Conservation (phyloP, 2,329 filamentous ascomycete species). For the Diaporthe sp. region DNA sequence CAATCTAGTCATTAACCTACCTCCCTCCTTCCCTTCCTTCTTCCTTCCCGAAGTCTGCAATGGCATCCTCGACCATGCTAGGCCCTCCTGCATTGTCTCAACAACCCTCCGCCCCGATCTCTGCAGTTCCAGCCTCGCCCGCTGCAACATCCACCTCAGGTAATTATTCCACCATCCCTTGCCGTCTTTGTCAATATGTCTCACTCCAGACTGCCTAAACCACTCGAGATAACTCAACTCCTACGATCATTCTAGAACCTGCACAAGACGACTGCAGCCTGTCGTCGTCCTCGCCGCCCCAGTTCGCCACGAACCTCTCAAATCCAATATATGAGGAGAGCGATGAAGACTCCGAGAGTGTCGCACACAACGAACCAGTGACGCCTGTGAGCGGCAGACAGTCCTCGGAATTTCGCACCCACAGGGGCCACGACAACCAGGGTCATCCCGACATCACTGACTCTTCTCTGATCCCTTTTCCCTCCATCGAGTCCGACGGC, state of each 20-base stretch:
- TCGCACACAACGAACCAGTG: slow-evolving; percentile 71
- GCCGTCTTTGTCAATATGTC: neutral
- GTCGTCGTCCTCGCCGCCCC: slow-evolving; percentile 60
- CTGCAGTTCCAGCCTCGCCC: slow-evolving; percentile 13
- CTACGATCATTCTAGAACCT: slow-evolving; percentile 37
- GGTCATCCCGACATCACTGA: slow-evolving; percentile 47
- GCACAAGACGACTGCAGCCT: slow-evolving; percentile 46
- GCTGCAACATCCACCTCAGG: slow-evolving; percentile 20
- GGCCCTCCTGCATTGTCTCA: slow-evolving; percentile 48
- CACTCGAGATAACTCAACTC: slow-evolving; percentile 41
- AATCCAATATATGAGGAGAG: slow-evolving; percentile 70
- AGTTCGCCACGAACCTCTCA: slow-evolving; percentile 64
- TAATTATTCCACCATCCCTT: slow-evolving; percentile 40
- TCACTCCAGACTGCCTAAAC: slow-evolving; percentile 11
- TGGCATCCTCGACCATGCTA: slow-evolving; percentile 49
- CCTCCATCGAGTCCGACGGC: slow-evolving; percentile 36
- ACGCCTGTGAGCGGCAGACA: slow-evolving; percentile 72
- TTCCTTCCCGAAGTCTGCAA: slow-evolving; percentile 40
- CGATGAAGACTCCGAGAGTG: slow-evolving; percentile 71
- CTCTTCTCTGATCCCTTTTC: slow-evolving; percentile 45
- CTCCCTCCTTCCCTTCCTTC: slow-evolving; percentile 14
- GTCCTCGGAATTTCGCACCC: slow-evolving; percentile 67
- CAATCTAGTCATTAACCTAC: slow-evolving; percentile 31
- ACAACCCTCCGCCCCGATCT: slow-evolving; percentile 45
- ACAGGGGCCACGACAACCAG: slow-evolving; percentile 56